Base-by-base conservation (phyloP, 192 early-diverging fungal genomes). In the Coemansia sp. region DNA sequence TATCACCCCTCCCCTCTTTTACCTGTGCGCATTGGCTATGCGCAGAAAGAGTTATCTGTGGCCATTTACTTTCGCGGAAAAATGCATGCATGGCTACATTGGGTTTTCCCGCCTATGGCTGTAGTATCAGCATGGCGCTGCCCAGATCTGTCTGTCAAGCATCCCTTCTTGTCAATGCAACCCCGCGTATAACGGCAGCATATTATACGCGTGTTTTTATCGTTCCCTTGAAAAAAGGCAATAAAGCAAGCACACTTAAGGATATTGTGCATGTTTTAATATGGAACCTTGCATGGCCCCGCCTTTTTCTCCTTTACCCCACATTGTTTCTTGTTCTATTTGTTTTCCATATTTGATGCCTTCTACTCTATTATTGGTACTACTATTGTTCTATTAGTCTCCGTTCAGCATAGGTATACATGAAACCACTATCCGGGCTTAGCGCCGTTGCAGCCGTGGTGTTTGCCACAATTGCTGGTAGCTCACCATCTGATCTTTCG, bases 351-450 rank as follows among this genome's bases (percentile, higher is more conserved):
- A 31, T 54, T 29, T 14, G 10, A 29, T 27, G 13, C 29, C 31
- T 16, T 27, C 4, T 31, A 31, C 24, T 27, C 29, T 16, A 54
- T 9, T 54, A 31, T 27, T 13, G 24, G 29, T 54, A 31, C 51
- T 54, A 54, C 24, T 31, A 31, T 54, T 54, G 51, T 54, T 53
- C 9, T 21, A 29, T 29, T 54, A 54, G 27, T 17, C 27, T 6
- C 5, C 13, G 51, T 29, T 54, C 51, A 29, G 51, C 31, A 54
- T 54, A 61, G 37, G 36, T 34, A 40, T 39, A 14, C 19, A 79
- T 79, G 77, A 74, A 29, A 40, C 9, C 63, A 40, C 9, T 70
- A 3, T 35, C 13, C 11, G 40, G 29, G 41, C 33, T 68, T 57
- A 57, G 51, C 10, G 68, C 69, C 16, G 37, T 51, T 10, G 9